These are phyloP conservation scores for Colletotrichum limetticola DNA, from an alignment of 2,329 filamentous ascomycete genomes.

Conservation along the genomic window DNA sequence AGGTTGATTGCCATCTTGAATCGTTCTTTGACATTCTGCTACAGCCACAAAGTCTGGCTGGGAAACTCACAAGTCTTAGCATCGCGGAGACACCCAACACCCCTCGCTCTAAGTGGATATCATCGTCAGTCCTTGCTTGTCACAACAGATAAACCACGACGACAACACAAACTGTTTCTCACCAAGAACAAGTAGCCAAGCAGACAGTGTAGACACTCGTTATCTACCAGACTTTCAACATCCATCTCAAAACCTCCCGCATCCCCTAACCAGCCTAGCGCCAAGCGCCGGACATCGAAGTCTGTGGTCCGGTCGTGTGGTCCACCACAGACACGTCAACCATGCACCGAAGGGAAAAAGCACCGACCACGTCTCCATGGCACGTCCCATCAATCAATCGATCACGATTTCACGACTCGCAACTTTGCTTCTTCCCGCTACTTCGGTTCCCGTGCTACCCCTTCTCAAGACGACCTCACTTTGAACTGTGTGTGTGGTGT, in stretches of 20 bases:
- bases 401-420: background rate
- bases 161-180: background rate
- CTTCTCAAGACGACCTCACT: background rate
- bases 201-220: background rate
- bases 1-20: too few relatives aligned
- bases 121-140: too few relatives aligned
- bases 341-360: conserved; percentile 18
- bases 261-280: conserved; percentile 7
- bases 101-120: too few relatives aligned
- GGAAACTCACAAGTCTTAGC: too few relatives aligned
- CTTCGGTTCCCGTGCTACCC: background rate
- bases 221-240: background rate
- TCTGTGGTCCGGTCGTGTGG: conserved; percentile 4
- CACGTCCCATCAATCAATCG: background rate
- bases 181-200: background rate
- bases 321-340: conserved; percentile 31
- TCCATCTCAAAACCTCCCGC: background rate
- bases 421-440: background rate
- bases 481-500: background rate
- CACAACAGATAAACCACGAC: background rate
- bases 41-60: too few relatives aligned
- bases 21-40: too few relatives aligned
- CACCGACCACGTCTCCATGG: background rate
- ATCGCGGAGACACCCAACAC: too few relatives aligned
- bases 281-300: conserved; percentile 1